Base-by-base conservation (phyloP, 768 basidiomycete species). In the Lactifluus rugatus region DNA sequence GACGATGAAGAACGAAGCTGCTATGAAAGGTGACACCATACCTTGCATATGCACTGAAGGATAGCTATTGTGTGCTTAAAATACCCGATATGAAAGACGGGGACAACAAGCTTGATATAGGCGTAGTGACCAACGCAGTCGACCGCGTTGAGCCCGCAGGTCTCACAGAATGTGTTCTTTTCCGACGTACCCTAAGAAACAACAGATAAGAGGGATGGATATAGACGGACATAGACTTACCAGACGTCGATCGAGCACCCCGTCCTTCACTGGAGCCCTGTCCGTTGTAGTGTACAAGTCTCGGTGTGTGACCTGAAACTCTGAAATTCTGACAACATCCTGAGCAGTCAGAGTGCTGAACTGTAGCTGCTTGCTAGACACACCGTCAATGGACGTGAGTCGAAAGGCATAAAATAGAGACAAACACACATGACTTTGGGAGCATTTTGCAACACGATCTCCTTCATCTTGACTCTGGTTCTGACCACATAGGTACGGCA, bases 111-210 rank as follows among this genome's bases (percentile, higher is more conserved):
- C 72, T 96, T 97, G 74, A 99, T 97, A 73, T 98, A 98, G 5
- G 94, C 94, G 70, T 96, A 98, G 71, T 99, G 96, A 1, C 96
- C 96, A 23, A 96, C 94, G 69, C 96, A 99, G 61, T 96, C 92
- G 2, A 93, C 89, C 28, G 91, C 85, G 17, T 81, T 84, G 62
- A 93, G 82, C 8, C 92, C 92, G 67, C 96, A 99, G 0, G 96
- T 99, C 71, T 94, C 90, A 72, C 96, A 99, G 67, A 85, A 87
- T 26, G 87, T 81, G 58, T 77, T 81, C 76, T 98, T 98, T 69
- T 96, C 93, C 41, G 91, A 90, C 4, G 93, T 95, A 44, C 96
- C 96, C 94, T 96, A 64, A 51, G 48, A 52, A 45, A 28, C 28
- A 50, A 28, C n/a, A 34, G 10, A 49, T 46, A 11, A 21, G 14